Evolutionary conservation across 768 basidiomycete species (phyloP).

Genomic region (Candolleomyces eurysporus): DNA sequence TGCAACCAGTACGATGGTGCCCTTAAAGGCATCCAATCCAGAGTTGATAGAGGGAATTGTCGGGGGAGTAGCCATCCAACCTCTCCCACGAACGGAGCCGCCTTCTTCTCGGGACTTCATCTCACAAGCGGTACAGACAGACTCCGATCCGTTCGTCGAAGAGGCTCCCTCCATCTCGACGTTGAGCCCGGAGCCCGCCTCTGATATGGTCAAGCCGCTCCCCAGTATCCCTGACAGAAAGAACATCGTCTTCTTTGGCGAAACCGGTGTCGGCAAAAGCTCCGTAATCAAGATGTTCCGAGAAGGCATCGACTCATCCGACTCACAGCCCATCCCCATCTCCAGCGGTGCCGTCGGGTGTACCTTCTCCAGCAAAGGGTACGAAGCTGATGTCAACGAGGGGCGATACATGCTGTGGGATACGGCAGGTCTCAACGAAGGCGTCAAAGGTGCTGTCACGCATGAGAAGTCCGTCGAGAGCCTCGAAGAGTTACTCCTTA

Average conservation of each 20-base stretch:
- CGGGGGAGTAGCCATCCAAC: too few species aligned
- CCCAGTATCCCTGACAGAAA: neutral
- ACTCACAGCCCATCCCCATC: conserved; percentile 20
- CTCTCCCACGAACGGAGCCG: too few species aligned
- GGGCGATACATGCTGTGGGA: conserved; percentile 30
- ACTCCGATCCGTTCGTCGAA: too few species aligned
- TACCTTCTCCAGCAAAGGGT: conserved; percentile 27
- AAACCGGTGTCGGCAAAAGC: conserved; percentile 31
- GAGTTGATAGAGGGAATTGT: too few species aligned
- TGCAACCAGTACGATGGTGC: too few species aligned
- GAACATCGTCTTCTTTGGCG: conserved; percentile 38
- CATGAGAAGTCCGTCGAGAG: conserved; percentile 15
- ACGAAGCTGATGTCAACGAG: conserved; percentile 23
- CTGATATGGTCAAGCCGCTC: too few species aligned
- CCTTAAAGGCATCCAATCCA: too few species aligned
- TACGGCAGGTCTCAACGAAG: conserved; percentile 39
- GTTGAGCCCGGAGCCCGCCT: too few species aligned
- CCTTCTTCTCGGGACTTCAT: too few species aligned
- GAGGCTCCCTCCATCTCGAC: too few species aligned
- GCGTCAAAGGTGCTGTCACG: conserved; percentile 16
- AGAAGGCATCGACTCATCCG: conserved; percentile 3
- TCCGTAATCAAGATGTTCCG: conserved; percentile 33
- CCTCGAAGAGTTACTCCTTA: conserved; percentile 12
- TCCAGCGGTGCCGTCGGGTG: conserved; percentile 27
- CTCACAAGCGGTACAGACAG: too few species aligned